Evolutionary conservation across 345 rosid species (phyloP).

Genomic region (Psidium guajava): DNA sequence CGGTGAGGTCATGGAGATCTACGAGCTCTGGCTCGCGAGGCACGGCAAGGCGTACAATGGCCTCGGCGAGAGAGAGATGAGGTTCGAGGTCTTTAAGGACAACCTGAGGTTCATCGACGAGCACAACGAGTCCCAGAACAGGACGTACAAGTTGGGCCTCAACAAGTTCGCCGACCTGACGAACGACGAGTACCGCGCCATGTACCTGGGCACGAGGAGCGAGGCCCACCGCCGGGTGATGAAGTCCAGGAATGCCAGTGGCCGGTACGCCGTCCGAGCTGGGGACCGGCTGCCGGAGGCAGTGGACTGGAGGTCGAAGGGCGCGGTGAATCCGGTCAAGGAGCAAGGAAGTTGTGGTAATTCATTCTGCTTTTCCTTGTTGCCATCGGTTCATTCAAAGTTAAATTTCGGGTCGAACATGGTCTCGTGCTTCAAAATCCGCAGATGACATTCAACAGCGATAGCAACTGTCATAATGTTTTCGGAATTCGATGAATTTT

Average conservation of each 20-base stretch:
- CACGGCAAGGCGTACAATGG: constrained; percentile 23
- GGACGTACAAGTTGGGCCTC: constrained; percentile 20
- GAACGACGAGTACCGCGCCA: constrained; percentile 32
- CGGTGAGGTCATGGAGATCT: constrained; percentile 21
- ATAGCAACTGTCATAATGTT: no score
- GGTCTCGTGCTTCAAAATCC: not conserved
- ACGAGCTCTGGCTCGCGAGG: constrained; percentile 23
- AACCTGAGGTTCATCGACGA: constrained; percentile 30
- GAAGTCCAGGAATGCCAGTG: constrained; percentile 7
- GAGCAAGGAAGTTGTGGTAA: constrained; percentile 36
- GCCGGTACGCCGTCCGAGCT: constrained; percentile 6
- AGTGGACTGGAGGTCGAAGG: constrained; percentile 31
- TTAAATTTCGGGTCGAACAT: not conserved
- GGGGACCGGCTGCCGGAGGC: constrained; percentile 23
- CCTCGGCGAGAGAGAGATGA: constrained; percentile 23
- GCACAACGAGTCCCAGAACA: constrained; percentile 17
- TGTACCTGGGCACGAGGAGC: constrained; percentile 17
- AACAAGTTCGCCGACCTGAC: constrained; percentile 34
- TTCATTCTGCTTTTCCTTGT: not conserved
- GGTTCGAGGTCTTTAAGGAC: constrained; percentile 35
- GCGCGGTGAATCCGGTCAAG: constrained; percentile 33
- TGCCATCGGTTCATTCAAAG: not conserved
- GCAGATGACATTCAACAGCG: no score
- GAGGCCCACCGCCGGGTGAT: constrained; percentile 8
- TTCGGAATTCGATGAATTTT: no score